A percentile compares a stretch with the other conserved stretches of the same genome.
These are phyloP conservation scores for Yarrowia sp. DNA, from an alignment of 805 yeast species.

Conservation along the genomic window DNA sequence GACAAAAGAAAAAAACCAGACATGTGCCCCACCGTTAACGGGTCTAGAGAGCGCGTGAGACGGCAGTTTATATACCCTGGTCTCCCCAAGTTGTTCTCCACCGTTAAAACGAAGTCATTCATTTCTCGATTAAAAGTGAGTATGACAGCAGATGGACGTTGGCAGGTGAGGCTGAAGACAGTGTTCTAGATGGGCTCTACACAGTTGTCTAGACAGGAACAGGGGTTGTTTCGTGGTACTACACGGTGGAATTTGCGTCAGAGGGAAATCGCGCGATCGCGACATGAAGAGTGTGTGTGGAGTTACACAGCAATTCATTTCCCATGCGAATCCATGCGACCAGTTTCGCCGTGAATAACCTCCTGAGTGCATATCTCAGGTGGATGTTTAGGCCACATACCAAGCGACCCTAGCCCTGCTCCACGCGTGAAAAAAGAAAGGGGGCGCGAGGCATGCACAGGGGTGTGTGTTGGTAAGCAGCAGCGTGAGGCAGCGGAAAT, in stretches of 20 bases:
- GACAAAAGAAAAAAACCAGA: background rate
- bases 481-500: too few species aligned
- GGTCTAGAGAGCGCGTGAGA: background rate
- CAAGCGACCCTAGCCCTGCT: background rate
- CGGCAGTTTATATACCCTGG: background rate
- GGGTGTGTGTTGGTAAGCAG: background rate
- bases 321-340: too few species aligned
- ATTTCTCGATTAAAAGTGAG: conserved; percentile 26
- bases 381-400: conserved; percentile 16
- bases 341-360: background rate
- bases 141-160: background rate
- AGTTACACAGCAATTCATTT: too few species aligned
- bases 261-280: too few species aligned
- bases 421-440: conserved; percentile 11
- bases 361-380: conserved; percentile 10
- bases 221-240: too few species aligned
- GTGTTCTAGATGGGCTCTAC: too few species aligned
- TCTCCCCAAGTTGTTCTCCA: background rate
- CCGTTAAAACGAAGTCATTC: conserved; percentile 26
- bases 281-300: too few species aligned
- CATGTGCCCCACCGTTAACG: conserved; percentile 23
- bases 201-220: too few species aligned
- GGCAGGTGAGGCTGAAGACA: background rate
- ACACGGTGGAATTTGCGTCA: too few species aligned
- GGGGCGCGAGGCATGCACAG: background rate